A percentile compares a stretch with the other conserved stretches of the same genome.
phyloP scores from a whole-genome alignment of 2,329 filamentous ascomycete genomes.

The Clathrospora elynae region DNA sequence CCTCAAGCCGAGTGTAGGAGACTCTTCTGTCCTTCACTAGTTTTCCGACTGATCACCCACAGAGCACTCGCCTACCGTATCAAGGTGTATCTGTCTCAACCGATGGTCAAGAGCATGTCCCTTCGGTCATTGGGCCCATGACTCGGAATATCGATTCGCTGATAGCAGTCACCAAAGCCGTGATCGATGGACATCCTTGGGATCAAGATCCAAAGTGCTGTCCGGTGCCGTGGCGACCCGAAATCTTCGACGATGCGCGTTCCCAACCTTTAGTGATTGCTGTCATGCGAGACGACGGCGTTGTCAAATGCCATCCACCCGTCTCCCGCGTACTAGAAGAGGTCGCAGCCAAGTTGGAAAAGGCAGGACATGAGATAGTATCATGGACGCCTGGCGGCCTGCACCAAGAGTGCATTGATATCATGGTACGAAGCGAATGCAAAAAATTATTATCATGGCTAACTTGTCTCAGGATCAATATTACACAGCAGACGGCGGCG shows the following conservation, averaged over 20 bases:
- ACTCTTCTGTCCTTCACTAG: no score
- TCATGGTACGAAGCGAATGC: slow-evolving; percentile 52
- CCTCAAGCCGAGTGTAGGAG: slow-evolving; percentile 56
- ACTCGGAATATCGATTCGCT: slow-evolving; percentile 59
- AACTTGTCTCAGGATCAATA: slow-evolving; percentile 57
- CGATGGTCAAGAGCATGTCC: slow-evolving; percentile 68
- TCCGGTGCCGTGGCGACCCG: slow-evolving; percentile 61
- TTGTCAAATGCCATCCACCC: slow-evolving; percentile 62
- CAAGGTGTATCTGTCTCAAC: slow-evolving; percentile 64
- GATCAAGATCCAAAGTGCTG: slow-evolving; percentile 59
- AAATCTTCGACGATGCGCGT: slow-evolving; percentile 50
- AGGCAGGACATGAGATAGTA: slow-evolving; percentile 61
- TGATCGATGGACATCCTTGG: slow-evolving; percentile 60
- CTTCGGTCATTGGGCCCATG: slow-evolving; percentile 66
- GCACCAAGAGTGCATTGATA: slow-evolving; percentile 61
- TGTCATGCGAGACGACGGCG: slow-evolving; percentile 58
- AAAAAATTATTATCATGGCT: background rate
- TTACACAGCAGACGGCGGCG: slow-evolving; percentile 66
- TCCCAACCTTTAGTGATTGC: slow-evolving; percentile 57
- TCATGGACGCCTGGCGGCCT: slow-evolving; percentile 57
- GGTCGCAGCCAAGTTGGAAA: slow-evolving; percentile 47
- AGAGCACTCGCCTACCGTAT: slow-evolving; percentile 65
- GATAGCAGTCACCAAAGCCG: slow-evolving; percentile 54
- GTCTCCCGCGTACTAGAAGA: slow-evolving; percentile 54
- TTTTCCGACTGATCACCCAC: slow-evolving; percentile 3